Evolutionary conservation across 352 stramenopile species (phyloP).

Genomic region (Pythium volutum): DNA sequence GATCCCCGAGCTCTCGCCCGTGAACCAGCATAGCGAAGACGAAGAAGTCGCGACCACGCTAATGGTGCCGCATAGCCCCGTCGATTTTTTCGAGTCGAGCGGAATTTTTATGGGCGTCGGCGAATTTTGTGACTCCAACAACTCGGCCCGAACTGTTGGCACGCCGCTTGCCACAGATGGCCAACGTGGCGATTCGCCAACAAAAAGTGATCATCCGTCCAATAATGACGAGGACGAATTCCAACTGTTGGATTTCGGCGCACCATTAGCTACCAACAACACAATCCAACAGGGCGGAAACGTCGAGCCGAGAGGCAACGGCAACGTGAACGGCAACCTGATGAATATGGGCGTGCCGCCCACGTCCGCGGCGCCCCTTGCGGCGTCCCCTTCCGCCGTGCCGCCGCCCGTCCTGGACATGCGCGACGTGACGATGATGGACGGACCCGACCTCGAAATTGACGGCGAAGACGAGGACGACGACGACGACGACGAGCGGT

Average conservation of each 20-base stretch:
- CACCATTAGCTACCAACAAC: neutral
- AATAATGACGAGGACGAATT: neutral
- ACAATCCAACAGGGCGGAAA: neutral
- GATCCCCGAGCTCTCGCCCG: slow-evolving; percentile 25
- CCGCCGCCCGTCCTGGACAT: slow-evolving; percentile 22
- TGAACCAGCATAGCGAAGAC: slow-evolving; percentile 3
- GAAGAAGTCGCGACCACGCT: slow-evolving; percentile 12
- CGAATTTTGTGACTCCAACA: neutral
- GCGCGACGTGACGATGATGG: slow-evolving; percentile 29
- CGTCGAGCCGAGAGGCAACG: neutral
- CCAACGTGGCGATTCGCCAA: neutral
- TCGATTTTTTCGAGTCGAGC: slow-evolving; percentile 11
- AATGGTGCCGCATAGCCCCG: slow-evolving; percentile 3
- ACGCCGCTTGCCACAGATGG: neutral
- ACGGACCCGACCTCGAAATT: slow-evolving; percentile 23
- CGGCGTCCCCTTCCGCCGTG: neutral
- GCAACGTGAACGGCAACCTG: neutral
- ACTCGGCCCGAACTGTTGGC: neutral
- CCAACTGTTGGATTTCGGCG: neutral
- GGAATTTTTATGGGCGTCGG: neutral
- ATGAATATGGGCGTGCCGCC: neutral
- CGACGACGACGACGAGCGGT: slow-evolving; percentile 30
- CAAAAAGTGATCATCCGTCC: neutral
- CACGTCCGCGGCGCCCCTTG: neutral
- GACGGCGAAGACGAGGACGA: slow-evolving; percentile 26